These are phyloP conservation scores for Craterostigma plantagineum DNA, from an alignment of 257 asterid species.

Conservation along the genomic window DNA sequence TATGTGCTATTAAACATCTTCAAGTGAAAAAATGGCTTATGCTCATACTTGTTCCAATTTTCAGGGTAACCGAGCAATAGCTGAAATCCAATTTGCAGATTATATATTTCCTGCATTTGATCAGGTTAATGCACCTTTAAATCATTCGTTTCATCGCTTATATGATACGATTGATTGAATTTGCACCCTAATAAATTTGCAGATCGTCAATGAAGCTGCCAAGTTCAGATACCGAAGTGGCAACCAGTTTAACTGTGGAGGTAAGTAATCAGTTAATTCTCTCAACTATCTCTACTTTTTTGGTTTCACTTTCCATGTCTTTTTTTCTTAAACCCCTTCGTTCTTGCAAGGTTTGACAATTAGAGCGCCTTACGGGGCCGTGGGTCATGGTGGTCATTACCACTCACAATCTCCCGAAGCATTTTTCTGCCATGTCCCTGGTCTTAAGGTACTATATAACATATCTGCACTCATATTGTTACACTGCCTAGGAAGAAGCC, in stretches of 20 bases:
- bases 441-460: conserved; percentile 47
- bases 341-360: conserved; percentile 60
- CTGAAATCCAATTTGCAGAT: conserved; percentile 97
- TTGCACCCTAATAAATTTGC: conserved; percentile 8
- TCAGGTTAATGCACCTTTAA: conserved; percentile 30
- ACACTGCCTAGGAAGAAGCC: not conserved
- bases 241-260: conserved; percentile 96
- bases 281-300: too few relatives aligned
- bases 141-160: not conserved
- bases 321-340: conserved; percentile 2
- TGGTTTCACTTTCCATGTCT: not conserved
- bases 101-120: conserved; percentile 96
- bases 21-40: conserved; percentile 1
- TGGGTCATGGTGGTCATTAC: conserved; percentile 98
- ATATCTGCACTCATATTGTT: too few relatives aligned
- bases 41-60: conserved; percentile 7
- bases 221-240: conserved; percentile 96
- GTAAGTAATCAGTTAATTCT: conserved; percentile 21
- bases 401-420: conserved; percentile 99
- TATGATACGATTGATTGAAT: conserved; percentile 4
- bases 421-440: conserved; percentile 98
- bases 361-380: conserved; percentile 98
- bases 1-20: too few relatives aligned
- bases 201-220: conserved; percentile 97
- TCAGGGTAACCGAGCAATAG: conserved; percentile 94